Evolutionary conservation across 2,329 filamentous ascomycete genomes (phyloP), one percentile per base, ranked within the genome.

Genomic region (Lecanicillium sp.): DNA sequence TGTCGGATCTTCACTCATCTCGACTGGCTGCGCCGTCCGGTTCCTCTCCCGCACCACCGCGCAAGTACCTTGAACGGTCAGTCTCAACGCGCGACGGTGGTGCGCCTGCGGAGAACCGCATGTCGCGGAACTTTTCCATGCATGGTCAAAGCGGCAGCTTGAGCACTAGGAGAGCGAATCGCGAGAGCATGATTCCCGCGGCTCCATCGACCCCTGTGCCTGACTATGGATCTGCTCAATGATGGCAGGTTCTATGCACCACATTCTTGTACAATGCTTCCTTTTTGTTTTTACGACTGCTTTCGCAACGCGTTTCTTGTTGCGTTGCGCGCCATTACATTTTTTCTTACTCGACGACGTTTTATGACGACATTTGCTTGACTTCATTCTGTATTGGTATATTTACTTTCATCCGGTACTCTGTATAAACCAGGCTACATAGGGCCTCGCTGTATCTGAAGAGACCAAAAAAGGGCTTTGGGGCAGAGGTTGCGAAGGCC

Each of bases 1-100:
- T 65, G 13, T 64, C 71, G 7, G 66, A 64, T 17, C 52, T 72
- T 31, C 65, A 65, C 25, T 49, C 52, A 41, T 69, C 69, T 36
- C 66, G 73, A 18, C 50, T 75, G 8, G 58, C 63, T 3, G 53
- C 59, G 5, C 61, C 67, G 9, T 17, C 30, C 9, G 34, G 20
- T 7, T 30, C 30, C 19, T 37, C 29, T 10, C 34, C 34, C 10
- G 29, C 29, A 17, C n/a, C 39, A 25, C 34, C 39, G 10, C 17
- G 39, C 27, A 30, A 43, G 32, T 33, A 37, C 13, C 27, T 41
- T 11, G 39, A 45, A 18, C 33, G 42, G 15, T 14, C 36, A 27
- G 39, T 40, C 30, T 18, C 36, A 30, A 37, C 34, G 9, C 39
- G 39, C 30, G 39, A 41, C 10, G 39, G 39, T 13, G 43, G 39